phyloP scores from a whole-genome alignment of 2,329 filamentous ascomycete species.

The Fusarium acutatum region DNA sequence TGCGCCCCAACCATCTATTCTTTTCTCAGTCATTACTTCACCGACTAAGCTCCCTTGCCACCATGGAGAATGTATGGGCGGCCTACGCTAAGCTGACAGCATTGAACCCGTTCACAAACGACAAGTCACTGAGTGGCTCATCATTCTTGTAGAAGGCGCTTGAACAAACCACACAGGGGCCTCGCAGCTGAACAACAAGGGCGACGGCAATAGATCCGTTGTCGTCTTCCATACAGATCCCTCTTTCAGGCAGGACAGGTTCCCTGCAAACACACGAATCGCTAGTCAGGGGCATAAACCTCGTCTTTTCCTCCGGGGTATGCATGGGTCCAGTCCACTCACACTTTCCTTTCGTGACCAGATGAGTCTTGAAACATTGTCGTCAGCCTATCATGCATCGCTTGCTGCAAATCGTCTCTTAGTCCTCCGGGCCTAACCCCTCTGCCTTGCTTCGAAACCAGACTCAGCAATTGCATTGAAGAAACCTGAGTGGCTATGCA shows the following conservation, averaged over 20 bases:
- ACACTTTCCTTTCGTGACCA: constrained; percentile 38
- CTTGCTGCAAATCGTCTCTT: constrained; percentile 27
- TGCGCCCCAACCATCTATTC: constrained; percentile 25
- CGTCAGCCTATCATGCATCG: constrained; percentile 44
- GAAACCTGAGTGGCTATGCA: constrained; percentile 36
- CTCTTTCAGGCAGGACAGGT: constrained; percentile 1
- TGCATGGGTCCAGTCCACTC: constrained; percentile 33
- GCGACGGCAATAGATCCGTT: constrained; percentile 6
- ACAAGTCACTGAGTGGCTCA: constrained; percentile 24
- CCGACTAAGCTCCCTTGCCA: constrained; percentile 36
- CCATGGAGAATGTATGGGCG: constrained; percentile 19
- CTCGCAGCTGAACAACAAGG: constrained; percentile 37
- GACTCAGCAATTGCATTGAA: constrained; percentile 32
- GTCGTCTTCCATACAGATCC: constrained; percentile 1
- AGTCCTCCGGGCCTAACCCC: constrained; percentile 43
- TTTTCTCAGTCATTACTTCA: constrained; percentile 27
- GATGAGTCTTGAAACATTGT: constrained; percentile 42
- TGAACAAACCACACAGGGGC: constrained; percentile 12
- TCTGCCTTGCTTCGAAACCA: constrained; percentile 52
- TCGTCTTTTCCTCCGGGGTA: constrained; percentile 30
- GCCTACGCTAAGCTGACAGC: constrained; percentile 40
- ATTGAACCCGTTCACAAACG: not conserved
- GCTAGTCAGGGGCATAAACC: constrained; percentile 39
- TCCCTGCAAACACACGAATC: constrained; percentile 28
- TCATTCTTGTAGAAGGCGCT: constrained; percentile 6